Evolutionary conservation across 306 rosid genomes (phyloP).

Genomic region (Styphnolobium japonicum): DNA sequence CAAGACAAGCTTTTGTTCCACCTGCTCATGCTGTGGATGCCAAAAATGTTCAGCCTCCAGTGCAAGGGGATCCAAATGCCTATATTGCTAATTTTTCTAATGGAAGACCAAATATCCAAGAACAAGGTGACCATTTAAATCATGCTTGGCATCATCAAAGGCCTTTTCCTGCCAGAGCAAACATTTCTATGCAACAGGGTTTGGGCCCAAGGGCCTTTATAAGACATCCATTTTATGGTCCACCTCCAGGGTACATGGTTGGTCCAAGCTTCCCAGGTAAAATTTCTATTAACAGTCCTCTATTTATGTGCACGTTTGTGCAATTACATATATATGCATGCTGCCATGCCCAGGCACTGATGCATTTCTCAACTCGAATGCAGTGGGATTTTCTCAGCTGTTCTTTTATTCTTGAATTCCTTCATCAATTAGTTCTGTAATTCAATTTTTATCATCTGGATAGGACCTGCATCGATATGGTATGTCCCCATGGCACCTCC

Average conservation of each 20-base stretch:
- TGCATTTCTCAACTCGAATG: constrained; percentile 8
- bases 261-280: constrained; percentile 83
- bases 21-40: constrained; percentile 47
- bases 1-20: constrained; percentile 56
- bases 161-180: constrained; percentile 59
- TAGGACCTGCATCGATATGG: constrained; percentile 76
- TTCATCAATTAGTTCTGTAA: background rate
- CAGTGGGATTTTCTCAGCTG: background rate
- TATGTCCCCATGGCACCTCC: constrained; percentile 66
- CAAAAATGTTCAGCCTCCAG: constrained; percentile 50
- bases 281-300: constrained; percentile 12
- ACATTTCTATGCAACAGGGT: constrained; percentile 65
- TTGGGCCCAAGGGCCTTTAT: constrained; percentile 73
- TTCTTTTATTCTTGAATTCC: background rate
- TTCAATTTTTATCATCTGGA: constrained; percentile 18
- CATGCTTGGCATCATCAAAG: constrained; percentile 78
- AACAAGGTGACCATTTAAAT: constrained; percentile 61
- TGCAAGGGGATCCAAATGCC: constrained; percentile 61
- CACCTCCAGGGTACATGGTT: constrained; percentile 73
- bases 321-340: background rate
- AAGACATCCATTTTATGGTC: constrained; percentile 64
- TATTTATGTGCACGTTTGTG: background rate
- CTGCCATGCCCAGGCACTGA: background rate
- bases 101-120: constrained; percentile 69
- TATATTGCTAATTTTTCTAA: constrained; percentile 48